Percentiles rank a stretch among this genome's conserved stretches.
phyloP scores from a whole-genome alignment of 176 grass and related monocot genomes.

The Triticum timopheevii region DNA sequence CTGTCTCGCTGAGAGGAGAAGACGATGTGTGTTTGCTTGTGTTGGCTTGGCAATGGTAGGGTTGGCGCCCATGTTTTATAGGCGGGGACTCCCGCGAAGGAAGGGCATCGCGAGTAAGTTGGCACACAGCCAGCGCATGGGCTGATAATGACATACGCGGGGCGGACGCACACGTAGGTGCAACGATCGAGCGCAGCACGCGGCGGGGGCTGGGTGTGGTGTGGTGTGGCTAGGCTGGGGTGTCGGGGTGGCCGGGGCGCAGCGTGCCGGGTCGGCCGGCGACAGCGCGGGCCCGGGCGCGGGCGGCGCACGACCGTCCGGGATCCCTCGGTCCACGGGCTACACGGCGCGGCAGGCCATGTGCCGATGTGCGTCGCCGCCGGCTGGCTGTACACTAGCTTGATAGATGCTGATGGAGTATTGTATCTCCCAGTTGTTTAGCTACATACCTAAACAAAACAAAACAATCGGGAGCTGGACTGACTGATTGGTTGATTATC shows the following conservation, averaged over 20 bases:
- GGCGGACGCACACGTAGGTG: not conserved
- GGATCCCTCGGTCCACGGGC: conserved; percentile 34
- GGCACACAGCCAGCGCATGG: not conserved
- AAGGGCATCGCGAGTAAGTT: conserved; percentile 8
- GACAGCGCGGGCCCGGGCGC: conserved; percentile 33
- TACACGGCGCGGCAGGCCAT: conserved; percentile 23
- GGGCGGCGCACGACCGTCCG: not conserved
- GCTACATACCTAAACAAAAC: not conserved
- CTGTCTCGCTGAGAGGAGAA: not conserved
- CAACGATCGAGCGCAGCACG: not conserved
- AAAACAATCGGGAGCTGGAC: not conserved
- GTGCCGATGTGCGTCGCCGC: conserved; percentile 35
- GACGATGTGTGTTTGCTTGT: not conserved
- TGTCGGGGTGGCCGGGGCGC: conserved; percentile 40
- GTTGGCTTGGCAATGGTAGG: not conserved
- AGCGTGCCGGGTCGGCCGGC: conserved; percentile 54
- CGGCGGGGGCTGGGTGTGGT: not conserved
- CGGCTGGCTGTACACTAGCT: not conserved
- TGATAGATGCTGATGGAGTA: not conserved
- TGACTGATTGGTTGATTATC: not conserved
- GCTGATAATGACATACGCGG: not conserved
- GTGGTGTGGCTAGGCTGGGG: not conserved
- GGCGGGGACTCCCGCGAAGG: not conserved
- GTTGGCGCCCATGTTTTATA: conserved; percentile 41
- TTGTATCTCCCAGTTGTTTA: not conserved